Evolutionary conservation across 2,329 filamentous ascomycete species (phyloP), one percentile per base, ranked within the genome.

Genomic region (Colletotrichum sp.): DNA sequence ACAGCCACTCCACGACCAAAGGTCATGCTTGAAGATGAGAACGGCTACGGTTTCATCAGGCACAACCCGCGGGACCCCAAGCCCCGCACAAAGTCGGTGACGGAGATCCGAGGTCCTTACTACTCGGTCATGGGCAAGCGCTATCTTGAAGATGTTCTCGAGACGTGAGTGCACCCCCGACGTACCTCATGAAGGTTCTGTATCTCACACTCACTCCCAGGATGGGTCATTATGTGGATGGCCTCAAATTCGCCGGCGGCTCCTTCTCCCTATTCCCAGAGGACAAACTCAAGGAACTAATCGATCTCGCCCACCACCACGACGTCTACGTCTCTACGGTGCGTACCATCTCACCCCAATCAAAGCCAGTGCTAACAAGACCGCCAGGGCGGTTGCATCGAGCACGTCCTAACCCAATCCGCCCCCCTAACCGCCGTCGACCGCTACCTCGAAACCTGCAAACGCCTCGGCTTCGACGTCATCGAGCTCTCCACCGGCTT

Each of bases 101-200:
- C 89, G 1, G 89, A 91, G 80, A 91, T 91, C 72, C 84, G 89
- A 36, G 89, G 89, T 0, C 89, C 89, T 8, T 91, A 90, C 79
- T 91, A 91, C 80, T 88, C 88, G 0, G 88, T 84, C 5, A 90
- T 90, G 87, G 89, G 89, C 2, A 89, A 88, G 76, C 83, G 87
- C 52, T 89, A 90, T 72, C 81, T 91, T 2, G 81, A 86, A 24
- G 89, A 90, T 83, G 84, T 90, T 5, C 83, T 91, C 3, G 88
- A 90, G 76, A 91, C 89, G 85, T 88, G 79, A 82, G 81, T 52
- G n/a, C 57, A 15, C 16, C 6, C 9, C 5, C 12, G n/a, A 9
- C 1, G 2, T 63, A 28, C 65, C 62, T 60, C 16, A 13, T 36
- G n/a, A 28, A 34, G 1, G 0, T 16, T 6, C 12, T 7, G 12